These are phyloP conservation scores for Stenogyne calaminthoides DNA, from an alignment of 305 asterid genomes.

Conservation along the genomic window DNA sequence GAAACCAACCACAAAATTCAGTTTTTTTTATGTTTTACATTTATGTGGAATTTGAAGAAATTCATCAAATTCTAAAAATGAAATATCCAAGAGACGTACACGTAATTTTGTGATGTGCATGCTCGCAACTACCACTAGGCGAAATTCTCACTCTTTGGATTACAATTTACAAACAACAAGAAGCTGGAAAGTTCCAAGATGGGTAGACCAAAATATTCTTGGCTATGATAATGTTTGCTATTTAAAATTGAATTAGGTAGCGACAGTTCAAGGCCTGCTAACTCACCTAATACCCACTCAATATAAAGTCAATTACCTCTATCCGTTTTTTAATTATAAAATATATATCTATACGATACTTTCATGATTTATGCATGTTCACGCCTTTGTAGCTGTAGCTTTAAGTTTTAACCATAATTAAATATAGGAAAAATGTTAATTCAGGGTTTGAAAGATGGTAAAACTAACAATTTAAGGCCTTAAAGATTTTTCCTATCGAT, in stretches of 20 bases:
- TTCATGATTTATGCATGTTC: conserved; percentile 16
- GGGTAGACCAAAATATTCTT: background rate
- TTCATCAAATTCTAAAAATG: background rate
- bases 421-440: too few relatives aligned
- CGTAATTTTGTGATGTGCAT: background rate
- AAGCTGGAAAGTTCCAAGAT: background rate
- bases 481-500: too few relatives aligned
- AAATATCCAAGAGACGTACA: background rate
- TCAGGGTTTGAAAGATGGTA: too few relatives aligned
- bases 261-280: conserved; percentile 15
- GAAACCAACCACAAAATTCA: background rate
- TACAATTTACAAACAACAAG: background rate
- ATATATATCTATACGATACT: background rate
- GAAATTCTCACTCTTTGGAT: background rate
- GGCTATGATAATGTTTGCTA: conserved; percentile 5
- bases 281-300: conserved; percentile 26
- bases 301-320: conserved; percentile 22
- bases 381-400: background rate
- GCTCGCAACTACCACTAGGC: background rate
- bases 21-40: background rate
- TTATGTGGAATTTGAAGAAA: background rate
- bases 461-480: too few relatives aligned
- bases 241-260: conserved; percentile 14
- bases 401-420: background rate
- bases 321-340: background rate